Base-by-base conservation (phyloP, 2,329 filamentous ascomycete species). In the Cordyceps cicadae region DNA sequence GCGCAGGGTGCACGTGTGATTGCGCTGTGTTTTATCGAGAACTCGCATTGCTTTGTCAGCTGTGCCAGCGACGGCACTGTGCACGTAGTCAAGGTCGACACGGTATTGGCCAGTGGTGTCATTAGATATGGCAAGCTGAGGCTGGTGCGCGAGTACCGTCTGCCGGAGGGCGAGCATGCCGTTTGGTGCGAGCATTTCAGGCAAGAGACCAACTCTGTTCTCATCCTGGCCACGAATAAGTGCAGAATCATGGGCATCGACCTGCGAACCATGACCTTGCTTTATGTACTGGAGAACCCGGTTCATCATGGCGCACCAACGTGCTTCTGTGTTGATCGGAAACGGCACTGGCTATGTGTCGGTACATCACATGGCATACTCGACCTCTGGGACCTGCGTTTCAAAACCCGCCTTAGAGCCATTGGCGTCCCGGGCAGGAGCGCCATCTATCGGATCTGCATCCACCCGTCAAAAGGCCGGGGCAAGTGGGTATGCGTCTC, bases 301-400 rank as follows among this genome's bases (percentile, higher is more conserved):
- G 84, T 96, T 2, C 90, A 96, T 67, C 93, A 99, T 69, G 94
- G 94, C 14, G 90, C 87, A 0, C 90, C 92, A 1, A 97, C 90
- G 0, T 94, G 90, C 66, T 97, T 99, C 73, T 93, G 89, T 68
- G 81, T 96, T 37, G 92, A 97, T 69, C 83, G 85, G 61, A 90
- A 87, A 70, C 87, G 89, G 55, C 92, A 94, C 69, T 99, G 94
- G 94, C 79, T 99, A 3, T 82, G 96, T 1, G 76, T 97, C 0
- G 94, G 92, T 41, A 99, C 95, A 0, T 90, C 91, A 0, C 92
- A 97, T 70, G 94, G 95, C 41, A 87, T 97, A 32, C 79, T 99
- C 8, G 89, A 96, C 70, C 81, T 99, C 1, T 99, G 94, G 94
- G 94, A 99, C 73, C 80, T 99, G 46, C 88, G 94, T n/a, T 99